These are phyloP conservation scores for Suillus occidentalis DNA, from an alignment of 768 basidiomycete genomes.

Conservation along the genomic window DNA sequence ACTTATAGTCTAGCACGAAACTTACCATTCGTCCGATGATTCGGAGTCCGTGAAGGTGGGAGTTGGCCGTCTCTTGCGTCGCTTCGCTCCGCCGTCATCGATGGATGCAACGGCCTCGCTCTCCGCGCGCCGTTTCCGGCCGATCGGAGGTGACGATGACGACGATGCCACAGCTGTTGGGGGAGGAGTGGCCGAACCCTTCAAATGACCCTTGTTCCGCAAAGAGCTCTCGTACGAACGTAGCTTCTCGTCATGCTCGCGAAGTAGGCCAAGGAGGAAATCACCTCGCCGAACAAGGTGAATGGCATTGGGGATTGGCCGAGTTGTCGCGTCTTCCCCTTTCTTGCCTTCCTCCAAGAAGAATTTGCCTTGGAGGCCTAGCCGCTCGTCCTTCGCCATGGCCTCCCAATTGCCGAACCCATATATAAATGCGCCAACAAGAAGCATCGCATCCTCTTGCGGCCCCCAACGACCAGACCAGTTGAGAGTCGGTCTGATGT, in stretches of 20 bases:
- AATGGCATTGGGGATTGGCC: constrained; percentile 95
- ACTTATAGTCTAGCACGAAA: constrained; percentile 16
- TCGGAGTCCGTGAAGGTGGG: constrained; percentile 96
- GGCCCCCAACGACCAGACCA: constrained; percentile 97
- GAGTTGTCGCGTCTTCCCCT: constrained; percentile 77
- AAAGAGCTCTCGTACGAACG: constrained; percentile 84
- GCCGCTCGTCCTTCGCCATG: constrained; percentile 84
- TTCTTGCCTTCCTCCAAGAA: constrained; percentile 99
- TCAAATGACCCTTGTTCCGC: constrained; percentile 66
- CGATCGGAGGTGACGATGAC: constrained; percentile 43
- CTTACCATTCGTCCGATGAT: constrained; percentile 88
- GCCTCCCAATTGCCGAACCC: constrained; percentile 98
- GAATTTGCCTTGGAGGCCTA: constrained; percentile 89
- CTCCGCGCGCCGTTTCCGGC: constrained; percentile 75
- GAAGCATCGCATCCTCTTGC: constrained; percentile 89
- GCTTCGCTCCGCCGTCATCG: constrained; percentile 65
- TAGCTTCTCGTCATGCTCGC: constrained; percentile 89
- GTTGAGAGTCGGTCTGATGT: constrained; percentile 89
- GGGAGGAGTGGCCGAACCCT: constrained; percentile 73
- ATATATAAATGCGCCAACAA: constrained; percentile 90
- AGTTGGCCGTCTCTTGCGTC: constrained; percentile 91
- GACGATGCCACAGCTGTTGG: constrained; percentile 69
- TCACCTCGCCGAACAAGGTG: constrained; percentile 97
- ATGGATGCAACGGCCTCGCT: constrained; percentile 84
- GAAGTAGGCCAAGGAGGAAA: constrained; percentile 81